Evolutionary conservation across 768 basidiomycete species (phyloP), one percentile per base, ranked within the genome.

Genomic region (Psilocybe subaeruginosa): DNA sequence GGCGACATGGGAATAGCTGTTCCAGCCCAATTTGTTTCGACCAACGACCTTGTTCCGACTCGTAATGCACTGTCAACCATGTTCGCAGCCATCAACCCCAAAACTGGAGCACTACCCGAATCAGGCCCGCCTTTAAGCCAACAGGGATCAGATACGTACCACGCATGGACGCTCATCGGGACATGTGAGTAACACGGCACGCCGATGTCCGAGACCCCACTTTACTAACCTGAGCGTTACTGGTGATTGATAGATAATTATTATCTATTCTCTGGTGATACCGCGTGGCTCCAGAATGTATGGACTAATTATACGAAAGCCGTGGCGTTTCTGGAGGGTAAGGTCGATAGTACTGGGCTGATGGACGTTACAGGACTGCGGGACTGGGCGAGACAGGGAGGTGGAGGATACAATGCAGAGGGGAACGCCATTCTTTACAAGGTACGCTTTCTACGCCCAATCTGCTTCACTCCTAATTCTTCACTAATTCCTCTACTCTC

Each of bases 1-100:
- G 83, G 83, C 37, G 85, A 87, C 66, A 86, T 86, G 85, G 85
- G 85, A 11, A 84, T 87, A 35, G 85, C 84, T 1, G 84, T 85
- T 7, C 84, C 85, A 0, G 80, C 84, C 0, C 81, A 84, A 66
- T 86, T 87, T 61, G 85, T 87, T 0, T 86, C 85, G 0, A 87
- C 85, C 0, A 83, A 83, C 63, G 85, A 86, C 62, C 77, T 87
- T 3, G 60, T 85, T 1, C 81, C 84, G 0, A 85, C 84, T 0
- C 75, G 78, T 16, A 86, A 86, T 62, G 85, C 85, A 0, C 76
- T 87, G 3, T 77, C 81, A 1, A 86, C 85, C 0, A 85, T 85
- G 84, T 85, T 85, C 64, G 74, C 82, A 2, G 76, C 77, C 2
- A 81, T 84, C 59, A 78, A 85, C 56, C 80, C 85, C 0, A 66